phyloP scores from a whole-genome alignment of 139 green algal species.

The Spirogloea muscicola region DNA sequence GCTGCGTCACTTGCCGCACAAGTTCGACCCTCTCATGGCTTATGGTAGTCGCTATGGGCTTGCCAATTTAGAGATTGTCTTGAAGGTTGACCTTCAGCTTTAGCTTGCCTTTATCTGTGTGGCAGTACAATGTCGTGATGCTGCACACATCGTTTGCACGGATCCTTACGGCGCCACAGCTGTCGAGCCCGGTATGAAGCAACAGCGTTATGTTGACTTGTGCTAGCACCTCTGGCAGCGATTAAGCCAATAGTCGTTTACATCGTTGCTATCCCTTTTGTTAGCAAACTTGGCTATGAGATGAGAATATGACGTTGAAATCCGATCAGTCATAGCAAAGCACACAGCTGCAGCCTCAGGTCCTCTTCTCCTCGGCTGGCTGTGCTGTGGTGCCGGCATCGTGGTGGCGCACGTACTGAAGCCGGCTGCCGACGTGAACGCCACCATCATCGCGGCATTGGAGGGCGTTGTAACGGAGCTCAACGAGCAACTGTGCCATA shows the following conservation, averaged over 20 bases:
- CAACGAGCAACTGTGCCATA: constrained; percentile 18
- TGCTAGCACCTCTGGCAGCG: not conserved
- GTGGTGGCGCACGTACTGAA: not conserved
- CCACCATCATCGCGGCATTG: not conserved
- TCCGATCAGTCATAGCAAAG: too few species aligned
- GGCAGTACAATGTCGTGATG: constrained; percentile 38
- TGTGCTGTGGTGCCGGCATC: not conserved
- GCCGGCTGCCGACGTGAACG: too few species aligned
- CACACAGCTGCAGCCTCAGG: not conserved
- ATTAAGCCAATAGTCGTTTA: not conserved
- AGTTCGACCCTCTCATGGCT: too few species aligned
- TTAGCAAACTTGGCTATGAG: not conserved
- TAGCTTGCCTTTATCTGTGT: not conserved
- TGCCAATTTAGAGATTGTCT: not conserved
- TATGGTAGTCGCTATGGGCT: not conserved
- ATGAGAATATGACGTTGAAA: too few species aligned
- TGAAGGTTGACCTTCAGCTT: not conserved
- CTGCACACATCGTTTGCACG: constrained; percentile 35
- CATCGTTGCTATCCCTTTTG: not conserved
- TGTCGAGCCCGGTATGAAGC: not conserved
- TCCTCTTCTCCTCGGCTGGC: not conserved
- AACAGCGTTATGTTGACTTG: not conserved
- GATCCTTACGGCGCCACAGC: not conserved
- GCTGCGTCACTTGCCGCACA: too few species aligned
- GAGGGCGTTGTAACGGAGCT: constrained; percentile 7